Conservation (phyloP, 257 asterid genomes). For the Primulina huaijiensis region DNA sequence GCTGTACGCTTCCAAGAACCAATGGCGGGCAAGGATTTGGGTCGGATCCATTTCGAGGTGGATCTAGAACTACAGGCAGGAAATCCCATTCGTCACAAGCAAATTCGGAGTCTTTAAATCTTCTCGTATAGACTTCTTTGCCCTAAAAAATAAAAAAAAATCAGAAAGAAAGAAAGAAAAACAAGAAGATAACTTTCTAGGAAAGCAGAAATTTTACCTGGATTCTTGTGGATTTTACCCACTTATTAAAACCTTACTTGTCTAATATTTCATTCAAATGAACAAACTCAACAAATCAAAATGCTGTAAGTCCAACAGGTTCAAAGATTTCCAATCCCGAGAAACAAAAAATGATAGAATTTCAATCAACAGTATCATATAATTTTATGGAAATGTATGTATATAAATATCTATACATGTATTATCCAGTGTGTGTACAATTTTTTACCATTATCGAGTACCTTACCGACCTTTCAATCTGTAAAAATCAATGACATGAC, state of each 20-base stretch:
- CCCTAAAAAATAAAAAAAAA: slow-evolving; percentile 29
- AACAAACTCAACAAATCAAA: too few relatives aligned
- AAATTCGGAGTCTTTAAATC: slow-evolving; percentile 25
- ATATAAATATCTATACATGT: too few relatives aligned
- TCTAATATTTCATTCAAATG: too few relatives aligned
- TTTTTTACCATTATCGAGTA: too few relatives aligned
- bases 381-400: background rate
- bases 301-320: too few relatives aligned
- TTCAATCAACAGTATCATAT: background rate
- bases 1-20: slow-evolving; percentile 24
- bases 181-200: too few relatives aligned
- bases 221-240: too few relatives aligned
- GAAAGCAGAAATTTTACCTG: slow-evolving; percentile 34
- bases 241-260: too few relatives aligned
- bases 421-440: too few relatives aligned
- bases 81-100: slow-evolving; percentile 26
- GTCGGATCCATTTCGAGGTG: slow-evolving; percentile 38
- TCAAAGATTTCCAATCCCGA: too few relatives aligned
- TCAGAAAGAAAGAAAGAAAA: background rate
- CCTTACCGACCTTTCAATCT: background rate
- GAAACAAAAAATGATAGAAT: too few relatives aligned
- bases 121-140: background rate
- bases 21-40: slow-evolving; percentile 33
- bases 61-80: slow-evolving; percentile 39
- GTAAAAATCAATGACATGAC: background rate